Conservation (phyloP, 2,329 filamentous ascomycete genomes). For the Daldinia sp. region DNA sequence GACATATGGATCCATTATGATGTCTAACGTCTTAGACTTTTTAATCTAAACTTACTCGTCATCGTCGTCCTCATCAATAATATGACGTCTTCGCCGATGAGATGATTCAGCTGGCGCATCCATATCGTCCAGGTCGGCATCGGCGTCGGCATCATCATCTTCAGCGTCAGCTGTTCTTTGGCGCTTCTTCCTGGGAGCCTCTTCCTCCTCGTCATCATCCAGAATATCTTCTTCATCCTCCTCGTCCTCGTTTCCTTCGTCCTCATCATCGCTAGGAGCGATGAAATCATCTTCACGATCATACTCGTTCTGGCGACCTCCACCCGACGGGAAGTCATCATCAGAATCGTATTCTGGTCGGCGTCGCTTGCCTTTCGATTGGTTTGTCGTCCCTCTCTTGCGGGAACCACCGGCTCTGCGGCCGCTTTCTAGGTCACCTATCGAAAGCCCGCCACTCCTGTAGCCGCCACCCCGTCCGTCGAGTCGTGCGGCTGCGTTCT, state of each 20-base stretch:
- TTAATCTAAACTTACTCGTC: constrained; percentile 48
- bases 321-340: constrained; percentile 71
- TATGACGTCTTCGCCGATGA: constrained; percentile 61
- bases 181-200: constrained; percentile 57
- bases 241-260: constrained; percentile 63
- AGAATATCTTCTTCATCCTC: constrained; percentile 70
- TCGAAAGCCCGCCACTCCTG: constrained; percentile 67
- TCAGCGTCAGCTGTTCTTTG: constrained; percentile 60
- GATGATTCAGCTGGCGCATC: constrained; percentile 51
- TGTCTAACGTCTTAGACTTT: neutral
- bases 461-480: constrained; percentile 62
- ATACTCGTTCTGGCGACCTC: constrained; percentile 75
- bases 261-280: constrained; percentile 78
- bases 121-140: constrained; percentile 63
- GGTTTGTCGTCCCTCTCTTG: constrained; percentile 62
- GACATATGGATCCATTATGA: neutral
- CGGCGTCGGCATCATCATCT: constrained; percentile 60
- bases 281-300: constrained; percentile 83
- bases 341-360: constrained; percentile 78
- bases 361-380: constrained; percentile 60
- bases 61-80: constrained; percentile 70
- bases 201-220: constrained; percentile 58
- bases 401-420: constrained; percentile 59
- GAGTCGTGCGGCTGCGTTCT: constrained; percentile 72
- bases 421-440: constrained; percentile 73